Evolutionary conservation across 306 rosid genomes (phyloP), one percentile per base, ranked within the genome.

Genomic region (Cyclanthera cordifolia): DNA sequence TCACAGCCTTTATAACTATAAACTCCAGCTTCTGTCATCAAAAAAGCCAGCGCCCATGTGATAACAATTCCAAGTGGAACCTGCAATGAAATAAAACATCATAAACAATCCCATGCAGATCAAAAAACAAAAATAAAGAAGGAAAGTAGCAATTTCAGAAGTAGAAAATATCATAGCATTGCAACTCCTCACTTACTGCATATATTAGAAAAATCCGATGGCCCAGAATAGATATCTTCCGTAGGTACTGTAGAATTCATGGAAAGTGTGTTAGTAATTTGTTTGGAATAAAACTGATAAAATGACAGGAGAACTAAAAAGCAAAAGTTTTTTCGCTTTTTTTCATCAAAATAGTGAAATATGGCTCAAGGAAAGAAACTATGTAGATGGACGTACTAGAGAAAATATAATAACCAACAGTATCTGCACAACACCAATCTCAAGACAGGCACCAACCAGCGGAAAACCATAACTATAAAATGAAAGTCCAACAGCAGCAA

Each of bases 401-500:
- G 97, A 86, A 83, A 94, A 88, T 60, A 84, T 21, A 76, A 94
- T 72, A 59, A 88, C 95, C 75, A 88, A 77, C 49, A 94, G 80
- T 83, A 94, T 94, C 78, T 94, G 99, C 80, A 87, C 81, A 1
- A 88, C 95, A 30, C 99, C 99, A 53, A 94, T 88, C 86, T 94
- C 99, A 71, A 94, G 83, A 79, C 99, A 94, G 70, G 83, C 85
- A 72, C 99, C 97, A 43, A 90, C 91, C 72, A 82, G 72, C 47
- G 99, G 96, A 77, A 94, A 86, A 74, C 99, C 99, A 73, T 90
- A 94, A 77, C 91, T 86, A 76, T 78, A 94, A 80, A 94, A 94
- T 19, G 99, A 90, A 85, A 94, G 95, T 76, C 99, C 99, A 78
- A 94, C 97, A 25, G 99, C 99, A 69, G 99, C 99, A 86, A 94